phyloP scores from a whole-genome alignment of 139 green algal genomes.

The Helicosporidium sp. region DNA sequence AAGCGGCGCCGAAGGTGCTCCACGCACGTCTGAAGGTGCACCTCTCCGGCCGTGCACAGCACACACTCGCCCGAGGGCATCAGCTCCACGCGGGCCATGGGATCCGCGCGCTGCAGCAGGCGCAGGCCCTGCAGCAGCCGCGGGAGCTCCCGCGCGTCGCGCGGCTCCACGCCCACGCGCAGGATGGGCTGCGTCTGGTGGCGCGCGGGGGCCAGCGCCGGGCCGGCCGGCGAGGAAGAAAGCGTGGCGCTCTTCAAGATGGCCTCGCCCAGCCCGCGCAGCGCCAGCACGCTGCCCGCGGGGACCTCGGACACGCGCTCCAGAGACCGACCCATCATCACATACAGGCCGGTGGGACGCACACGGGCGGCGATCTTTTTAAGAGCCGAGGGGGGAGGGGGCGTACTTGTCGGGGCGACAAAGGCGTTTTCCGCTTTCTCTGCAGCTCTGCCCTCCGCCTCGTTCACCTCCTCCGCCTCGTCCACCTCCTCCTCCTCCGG shows the following conservation, averaged over 20 bases:
- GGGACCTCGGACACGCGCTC: constrained; percentile 43
- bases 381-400: too few relatives aligned
- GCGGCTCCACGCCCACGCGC: constrained; percentile 79
- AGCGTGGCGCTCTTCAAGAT: constrained; percentile 90
- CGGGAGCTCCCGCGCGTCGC: constrained; percentile 49
- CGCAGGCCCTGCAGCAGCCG: constrained; percentile 59
- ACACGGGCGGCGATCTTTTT: too few relatives aligned
- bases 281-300: constrained; percentile 73
- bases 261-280: constrained; percentile 52
- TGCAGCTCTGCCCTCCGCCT: too few relatives aligned
- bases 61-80: constrained; percentile 67
- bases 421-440: too few relatives aligned
- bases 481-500: too few relatives aligned
- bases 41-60: constrained; percentile 78
- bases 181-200: constrained; percentile 84
- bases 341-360: constrained; percentile 42
- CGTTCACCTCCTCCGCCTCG: too few relatives aligned
- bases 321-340: constrained; percentile 90
- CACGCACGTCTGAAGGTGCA: constrained; percentile 89
- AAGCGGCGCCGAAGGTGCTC: constrained; percentile 86
- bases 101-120: constrained; percentile 81
- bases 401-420: too few relatives aligned
- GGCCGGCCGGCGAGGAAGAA: constrained; percentile 32
- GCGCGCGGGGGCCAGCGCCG: constrained; percentile 67
- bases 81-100: constrained; percentile 48